Evolutionary conservation across 2,329 filamentous ascomycete genomes (phyloP).

Genomic region (Alternaria gansuensis): DNA sequence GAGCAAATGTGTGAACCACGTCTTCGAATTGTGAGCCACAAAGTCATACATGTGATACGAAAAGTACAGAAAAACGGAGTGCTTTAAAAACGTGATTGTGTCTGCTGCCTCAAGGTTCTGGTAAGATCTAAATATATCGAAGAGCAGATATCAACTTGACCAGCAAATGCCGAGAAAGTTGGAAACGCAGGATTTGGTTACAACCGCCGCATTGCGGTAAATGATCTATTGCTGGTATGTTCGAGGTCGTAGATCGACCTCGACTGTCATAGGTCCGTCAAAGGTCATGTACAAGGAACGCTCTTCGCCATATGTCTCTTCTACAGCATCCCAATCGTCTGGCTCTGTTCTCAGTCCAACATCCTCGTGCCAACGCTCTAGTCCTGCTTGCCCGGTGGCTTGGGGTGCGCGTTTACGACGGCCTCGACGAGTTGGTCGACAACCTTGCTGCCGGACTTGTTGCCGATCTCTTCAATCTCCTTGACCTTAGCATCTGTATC

Average conservation of each 20-base stretch:
- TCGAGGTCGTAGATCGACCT: slow-evolving; percentile 13
- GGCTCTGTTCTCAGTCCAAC: background rate
- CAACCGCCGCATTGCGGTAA: slow-evolving; percentile 2
- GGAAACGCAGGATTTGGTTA: background rate
- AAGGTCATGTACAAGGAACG: slow-evolving; percentile 22
- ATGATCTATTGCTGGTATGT: slow-evolving; percentile 26
- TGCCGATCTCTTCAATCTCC: slow-evolving; percentile 81
- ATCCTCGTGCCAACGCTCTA: slow-evolving; percentile 2
- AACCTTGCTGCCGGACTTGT: slow-evolving; percentile 80
- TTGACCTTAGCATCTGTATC: slow-evolving; percentile 83
- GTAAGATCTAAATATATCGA: background rate
- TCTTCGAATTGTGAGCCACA: background rate
- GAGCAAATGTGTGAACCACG: background rate
- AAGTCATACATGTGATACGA: background rate
- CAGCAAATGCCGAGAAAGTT: background rate
- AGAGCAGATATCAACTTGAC: background rate
- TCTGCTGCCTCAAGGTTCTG: background rate
- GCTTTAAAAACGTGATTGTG: background rate
- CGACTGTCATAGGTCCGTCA: background rate
- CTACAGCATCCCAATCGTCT: background rate
- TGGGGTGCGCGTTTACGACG: slow-evolving; percentile 84
- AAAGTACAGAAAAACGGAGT: background rate
- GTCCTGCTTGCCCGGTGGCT: slow-evolving; percentile 61
- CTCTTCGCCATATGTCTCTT: slow-evolving; percentile 3
- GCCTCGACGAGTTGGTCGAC: slow-evolving; percentile 83